These are phyloP conservation scores for Tetrapyrgos nigripes DNA, from an alignment of 1,284 basidiomycete species.

Conservation along the genomic window DNA sequence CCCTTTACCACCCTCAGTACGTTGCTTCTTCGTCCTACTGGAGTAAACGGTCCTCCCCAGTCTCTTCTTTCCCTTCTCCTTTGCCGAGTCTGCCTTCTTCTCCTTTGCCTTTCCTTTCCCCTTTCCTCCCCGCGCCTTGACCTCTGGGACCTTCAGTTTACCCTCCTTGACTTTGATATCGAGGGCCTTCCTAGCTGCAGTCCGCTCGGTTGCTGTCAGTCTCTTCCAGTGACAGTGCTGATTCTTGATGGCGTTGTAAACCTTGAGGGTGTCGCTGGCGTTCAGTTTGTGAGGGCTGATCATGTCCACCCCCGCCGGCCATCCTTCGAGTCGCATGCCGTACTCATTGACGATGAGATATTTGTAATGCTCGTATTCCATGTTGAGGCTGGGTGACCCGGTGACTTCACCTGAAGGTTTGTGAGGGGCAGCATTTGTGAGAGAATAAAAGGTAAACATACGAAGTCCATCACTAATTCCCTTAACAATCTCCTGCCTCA, in stretches of 20 bases:
- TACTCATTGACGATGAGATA: neutral
- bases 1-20: neutral
- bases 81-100: too few relatives aligned
- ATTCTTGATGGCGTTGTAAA: neutral
- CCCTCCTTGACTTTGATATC: neutral
- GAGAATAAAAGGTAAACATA: neutral
- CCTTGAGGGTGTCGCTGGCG: neutral
- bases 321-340: neutral
- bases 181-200: neutral
- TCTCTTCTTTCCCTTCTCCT: too few relatives aligned
- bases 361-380: conserved; percentile 4
- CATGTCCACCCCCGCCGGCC: neutral
- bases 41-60: too few relatives aligned
- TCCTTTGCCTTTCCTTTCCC: too few relatives aligned
- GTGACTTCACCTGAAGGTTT: neutral
- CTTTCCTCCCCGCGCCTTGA: too few relatives aligned
- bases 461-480: neutral
- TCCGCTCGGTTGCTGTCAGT: neutral
- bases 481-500: neutral
- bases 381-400: neutral
- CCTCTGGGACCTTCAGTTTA: too few relatives aligned
- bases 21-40: too few relatives aligned
- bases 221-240: neutral
- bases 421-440: neutral
- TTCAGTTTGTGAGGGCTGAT: neutral